Base-by-base conservation (phyloP, 1,284 basidiomycete species). In the Apiotrichum gracile region DNA sequence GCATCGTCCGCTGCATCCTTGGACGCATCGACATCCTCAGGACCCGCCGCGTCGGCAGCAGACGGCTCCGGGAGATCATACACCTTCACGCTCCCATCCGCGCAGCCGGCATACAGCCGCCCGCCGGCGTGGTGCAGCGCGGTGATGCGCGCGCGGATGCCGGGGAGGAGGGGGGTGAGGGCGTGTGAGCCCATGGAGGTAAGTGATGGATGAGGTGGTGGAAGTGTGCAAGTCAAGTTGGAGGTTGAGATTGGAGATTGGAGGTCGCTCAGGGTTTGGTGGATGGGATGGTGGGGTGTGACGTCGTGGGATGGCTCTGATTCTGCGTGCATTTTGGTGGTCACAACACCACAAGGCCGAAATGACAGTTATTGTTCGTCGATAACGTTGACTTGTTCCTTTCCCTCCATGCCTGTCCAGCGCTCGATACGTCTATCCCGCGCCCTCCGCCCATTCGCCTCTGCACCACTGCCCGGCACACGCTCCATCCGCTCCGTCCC, bases 71-170 rank as follows among this genome's bases (percentile, higher is more conserved):
- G 44, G 2, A 40, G 61, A 10, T 37, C 57, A 49, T 66, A 67
- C 17, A 69, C 59, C 56, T 85, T 80, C 34, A 93, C 67, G 52
- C 76, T 84, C 21, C 90, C 90, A 4, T 77, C 81, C 2, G 82
- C 80, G 12, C 85, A 85, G 13, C 89, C 90, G 42, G 89, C 68
- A 64, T 88, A 92, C 16, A 93, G 68, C 60, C 82, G 82, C 67
- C 87, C 83, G 37, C 83, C 89, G 91, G 65, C 12, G 52, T 72
- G 69, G 52, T 67, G 62, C 6, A 73, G 45, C 2, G 69, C 67
- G 17, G 71, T 70, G 17, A 69, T 60, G 38, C 64, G 59, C 13
- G 52, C 52, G 55, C 68, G 65, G 4, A 64, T 47, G 22, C 61
- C 55, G 5, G 64, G 57, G 14, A 70, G 53, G 24, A 73, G 51